Evolutionary conservation across 2,329 filamentous ascomycete species (phyloP).

Genomic region (Talaromyces pinophilus): DNA sequence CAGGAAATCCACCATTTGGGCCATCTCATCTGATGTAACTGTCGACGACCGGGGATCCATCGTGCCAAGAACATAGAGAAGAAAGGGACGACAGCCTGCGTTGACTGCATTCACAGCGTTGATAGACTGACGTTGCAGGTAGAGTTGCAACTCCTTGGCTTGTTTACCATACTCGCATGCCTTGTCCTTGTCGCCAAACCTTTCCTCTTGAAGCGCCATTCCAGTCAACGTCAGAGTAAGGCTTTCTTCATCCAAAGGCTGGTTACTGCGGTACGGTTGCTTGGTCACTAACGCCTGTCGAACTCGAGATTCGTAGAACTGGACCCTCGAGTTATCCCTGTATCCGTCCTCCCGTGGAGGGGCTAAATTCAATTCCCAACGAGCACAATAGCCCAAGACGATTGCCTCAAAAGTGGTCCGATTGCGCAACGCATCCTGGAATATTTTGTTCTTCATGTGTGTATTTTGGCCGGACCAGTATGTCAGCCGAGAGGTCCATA

Average conservation of each 20-base stretch:
- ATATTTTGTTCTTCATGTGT: slow-evolving; percentile 40
- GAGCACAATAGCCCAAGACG: slow-evolving; percentile 41
- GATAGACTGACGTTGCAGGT: slow-evolving; percentile 33
- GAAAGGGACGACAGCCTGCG: slow-evolving; percentile 31
- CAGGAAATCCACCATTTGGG: slow-evolving; percentile 39
- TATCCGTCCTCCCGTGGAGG: slow-evolving; percentile 7
- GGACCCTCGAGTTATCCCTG: slow-evolving; percentile 30
- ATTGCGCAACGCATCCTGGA: slow-evolving; percentile 37
- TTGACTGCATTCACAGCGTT: slow-evolving; percentile 16
- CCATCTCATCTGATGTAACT: slow-evolving; percentile 28
- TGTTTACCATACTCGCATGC: slow-evolving; percentile 30
- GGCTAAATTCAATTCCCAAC: slow-evolving; percentile 38
- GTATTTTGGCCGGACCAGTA: slow-evolving; percentile 47
- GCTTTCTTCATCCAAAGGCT: slow-evolving; percentile 32
- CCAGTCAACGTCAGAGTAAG: slow-evolving; percentile 39
- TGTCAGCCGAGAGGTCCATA: slow-evolving; percentile 39
- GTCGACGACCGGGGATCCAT: slow-evolving; percentile 29
- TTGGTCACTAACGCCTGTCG: slow-evolving; percentile 33
- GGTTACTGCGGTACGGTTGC: slow-evolving; percentile 24
- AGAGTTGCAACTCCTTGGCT: slow-evolving; percentile 36
- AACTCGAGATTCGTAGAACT: slow-evolving; percentile 33
- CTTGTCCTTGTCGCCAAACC: slow-evolving; percentile 37
- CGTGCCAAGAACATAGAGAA: slow-evolving; percentile 40
- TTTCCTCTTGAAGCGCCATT: slow-evolving; percentile 42
- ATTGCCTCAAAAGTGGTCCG: slow-evolving; percentile 41